These are phyloP conservation scores for Fonsecaea erecta DNA, from an alignment of 2,329 filamentous ascomycete species.

Conservation along the genomic window DNA sequence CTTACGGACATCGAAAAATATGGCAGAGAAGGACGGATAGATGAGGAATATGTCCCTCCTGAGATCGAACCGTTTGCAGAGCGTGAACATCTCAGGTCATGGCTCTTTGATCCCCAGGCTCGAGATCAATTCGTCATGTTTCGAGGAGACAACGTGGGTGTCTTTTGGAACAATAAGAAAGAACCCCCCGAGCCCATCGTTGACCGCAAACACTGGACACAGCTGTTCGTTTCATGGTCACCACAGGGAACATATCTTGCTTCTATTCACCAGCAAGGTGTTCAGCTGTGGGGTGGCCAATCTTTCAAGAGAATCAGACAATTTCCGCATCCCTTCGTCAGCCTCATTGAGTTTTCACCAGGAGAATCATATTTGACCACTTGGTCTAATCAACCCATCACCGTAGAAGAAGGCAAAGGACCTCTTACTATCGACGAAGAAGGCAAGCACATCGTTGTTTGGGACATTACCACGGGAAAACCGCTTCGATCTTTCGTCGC, in stretches of 20 bases:
- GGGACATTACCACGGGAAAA: slow-evolving; percentile 89
- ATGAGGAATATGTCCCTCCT: slow-evolving; percentile 86
- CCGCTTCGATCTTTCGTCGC: slow-evolving; percentile 93
- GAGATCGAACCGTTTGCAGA: slow-evolving; percentile 82
- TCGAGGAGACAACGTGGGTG: slow-evolving; percentile 85
- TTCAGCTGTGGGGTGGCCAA: slow-evolving; percentile 92
- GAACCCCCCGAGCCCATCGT: slow-evolving; percentile 86
- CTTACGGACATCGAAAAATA: slow-evolving; percentile 97
- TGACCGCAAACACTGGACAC: slow-evolving; percentile 94
- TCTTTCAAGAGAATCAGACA: slow-evolving; percentile 89
- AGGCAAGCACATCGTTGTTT: slow-evolving; percentile 99
- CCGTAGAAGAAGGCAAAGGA: slow-evolving; percentile 85
- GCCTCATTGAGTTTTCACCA: slow-evolving; percentile 94
- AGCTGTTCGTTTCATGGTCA: slow-evolving; percentile 98
- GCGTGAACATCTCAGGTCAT: slow-evolving; percentile 93
- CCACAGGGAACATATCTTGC: slow-evolving; percentile 91
- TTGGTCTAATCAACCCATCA: slow-evolving; percentile 93
- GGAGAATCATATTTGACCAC: slow-evolving; percentile 91
- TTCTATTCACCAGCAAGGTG: slow-evolving; percentile 93
- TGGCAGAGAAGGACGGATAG: slow-evolving; percentile 88
- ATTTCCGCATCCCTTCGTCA: slow-evolving; percentile 93
- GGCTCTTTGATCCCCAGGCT: slow-evolving; percentile 84
- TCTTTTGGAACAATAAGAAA: slow-evolving; percentile 98
- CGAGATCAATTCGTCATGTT: slow-evolving; percentile 97
- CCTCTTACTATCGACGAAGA: slow-evolving; percentile 88